These are phyloP conservation scores for Xylariales sp. DNA, from an alignment of 2,329 filamentous ascomycete genomes.

Conservation along the genomic window DNA sequence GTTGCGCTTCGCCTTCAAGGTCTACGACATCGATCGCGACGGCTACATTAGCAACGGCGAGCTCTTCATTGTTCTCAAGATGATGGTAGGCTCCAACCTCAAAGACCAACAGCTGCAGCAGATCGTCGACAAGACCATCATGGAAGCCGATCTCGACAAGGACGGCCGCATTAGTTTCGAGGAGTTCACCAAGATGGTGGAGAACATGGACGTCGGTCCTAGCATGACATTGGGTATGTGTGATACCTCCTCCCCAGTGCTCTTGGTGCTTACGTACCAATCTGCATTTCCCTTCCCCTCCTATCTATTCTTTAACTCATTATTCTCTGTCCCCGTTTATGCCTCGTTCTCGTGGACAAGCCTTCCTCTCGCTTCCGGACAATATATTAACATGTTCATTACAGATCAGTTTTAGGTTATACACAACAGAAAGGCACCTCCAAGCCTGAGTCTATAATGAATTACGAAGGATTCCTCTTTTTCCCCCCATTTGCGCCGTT, in stretches of 20 bases:
- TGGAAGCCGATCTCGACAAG: constrained; percentile 94
- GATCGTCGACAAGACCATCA: constrained; percentile 99
- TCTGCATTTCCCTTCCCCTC: no score
- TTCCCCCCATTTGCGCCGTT: no score
- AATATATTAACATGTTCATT: no score
- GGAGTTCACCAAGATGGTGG: constrained; percentile 98
- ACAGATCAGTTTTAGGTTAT: no score
- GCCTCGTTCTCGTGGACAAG: no score
- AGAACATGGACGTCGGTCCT: constrained; percentile 80
- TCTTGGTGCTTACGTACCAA: background rate
- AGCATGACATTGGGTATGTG: constrained; percentile 67
- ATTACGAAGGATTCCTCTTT: no score
- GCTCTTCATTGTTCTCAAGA: constrained; percentile 98
- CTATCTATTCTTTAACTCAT: no score
- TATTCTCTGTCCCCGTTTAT: no score
- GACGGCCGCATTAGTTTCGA: constrained; percentile 99
- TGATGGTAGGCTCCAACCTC: constrained; percentile 99
- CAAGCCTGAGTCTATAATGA: no score
- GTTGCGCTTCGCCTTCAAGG: constrained; percentile 95
- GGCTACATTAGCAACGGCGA: constrained; percentile 99
- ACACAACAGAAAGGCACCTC: no score
- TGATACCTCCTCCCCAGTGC: background rate
- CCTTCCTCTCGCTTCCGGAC: no score
- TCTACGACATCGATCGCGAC: constrained; percentile 98
- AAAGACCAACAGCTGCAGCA: constrained; percentile 99